Base-by-base conservation (phyloP, 2,329 filamentous ascomycete species). In the Xylariales sp. region DNA sequence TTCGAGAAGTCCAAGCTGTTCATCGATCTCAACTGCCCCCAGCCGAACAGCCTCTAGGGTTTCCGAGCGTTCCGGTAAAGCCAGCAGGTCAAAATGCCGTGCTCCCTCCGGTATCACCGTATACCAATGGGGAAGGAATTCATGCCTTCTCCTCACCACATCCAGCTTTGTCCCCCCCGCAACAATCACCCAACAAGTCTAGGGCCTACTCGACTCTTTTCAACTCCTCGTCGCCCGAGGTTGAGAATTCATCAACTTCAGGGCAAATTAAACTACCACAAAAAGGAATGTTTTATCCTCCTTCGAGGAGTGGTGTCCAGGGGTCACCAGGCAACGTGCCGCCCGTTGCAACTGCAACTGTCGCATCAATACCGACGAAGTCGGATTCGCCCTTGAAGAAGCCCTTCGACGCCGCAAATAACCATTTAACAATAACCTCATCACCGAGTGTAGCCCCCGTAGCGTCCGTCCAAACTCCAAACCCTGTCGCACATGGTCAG, bases 141-240 rank as follows among this genome's bases (percentile, higher is more conserved):
- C 79, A 83, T 55, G 79, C 81, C 3, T 84, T 83, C 69, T 81
- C 81, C n/a, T 81, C 80, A 5, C 78, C 80, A 28, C 81, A 83
- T 66, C 81, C 82, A 10, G 80, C 72, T 60, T 73, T 84, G 30
- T 80, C 79, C 1, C 81, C 81, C 23, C 81, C 82, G 3, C 75
- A 80, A 55, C 79, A 79, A 70, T 82, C 81, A 23, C 80, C 79
- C 4, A 80, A 78, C 66, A 81, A 81, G 69, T 79, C 78, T 12
- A 77, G 79, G 53, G 79, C 79, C 30, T 82, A 82, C 67, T 79
- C 78, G 49, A 79, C 78, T 46, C 77, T 81, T 46, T 78, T 78
- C 65, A 77, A 79, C 39, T 75, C 76, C 39, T 77, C 77, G 10
- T 77, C 75, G 39, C 75, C 79, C 2, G 54, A 63, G n/a, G 50